Evolutionary conservation across 257 asterid genomes (phyloP).

Genomic region (Solanum bukasovii): DNA sequence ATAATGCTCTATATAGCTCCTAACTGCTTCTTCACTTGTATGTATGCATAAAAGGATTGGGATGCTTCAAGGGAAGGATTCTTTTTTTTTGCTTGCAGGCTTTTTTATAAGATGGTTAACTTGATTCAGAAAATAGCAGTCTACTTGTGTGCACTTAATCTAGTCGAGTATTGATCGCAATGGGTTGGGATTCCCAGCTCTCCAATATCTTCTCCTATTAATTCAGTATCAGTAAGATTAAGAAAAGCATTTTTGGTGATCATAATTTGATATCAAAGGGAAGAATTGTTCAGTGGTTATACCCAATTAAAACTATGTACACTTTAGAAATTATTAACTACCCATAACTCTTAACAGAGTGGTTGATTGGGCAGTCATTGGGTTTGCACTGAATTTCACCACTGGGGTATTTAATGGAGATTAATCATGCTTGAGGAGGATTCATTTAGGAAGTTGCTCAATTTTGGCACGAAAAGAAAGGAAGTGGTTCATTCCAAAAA

Average conservation of each 20-base stretch:
- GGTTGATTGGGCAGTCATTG: not conserved
- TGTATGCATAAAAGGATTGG: not conserved
- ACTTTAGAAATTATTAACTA: not conserved
- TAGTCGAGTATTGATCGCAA: not conserved
- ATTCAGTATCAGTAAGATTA: not conserved
- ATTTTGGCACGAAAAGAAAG: not conserved
- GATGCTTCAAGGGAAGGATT: not conserved
- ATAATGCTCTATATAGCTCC: not conserved
- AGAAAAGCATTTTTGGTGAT: not conserved
- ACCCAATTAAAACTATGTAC: not conserved
- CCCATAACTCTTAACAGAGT: not conserved
- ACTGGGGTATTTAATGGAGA: not conserved
- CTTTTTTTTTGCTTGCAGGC: not conserved
- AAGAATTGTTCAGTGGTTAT: not conserved
- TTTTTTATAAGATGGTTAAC: not conserved
- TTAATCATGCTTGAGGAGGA: not conserved
- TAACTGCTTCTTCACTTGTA: not conserved
- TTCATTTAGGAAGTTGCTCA: not conserved
- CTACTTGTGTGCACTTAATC: not conserved
- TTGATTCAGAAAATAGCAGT: not conserved
- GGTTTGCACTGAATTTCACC: not conserved
- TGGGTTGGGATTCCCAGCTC: not conserved
- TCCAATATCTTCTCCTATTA: not conserved
- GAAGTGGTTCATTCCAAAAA: not conserved
- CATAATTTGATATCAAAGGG: not conserved